Evolutionary conservation across 768 basidiomycete genomes (phyloP).

Genomic region (Termitomyces sp.): DNA sequence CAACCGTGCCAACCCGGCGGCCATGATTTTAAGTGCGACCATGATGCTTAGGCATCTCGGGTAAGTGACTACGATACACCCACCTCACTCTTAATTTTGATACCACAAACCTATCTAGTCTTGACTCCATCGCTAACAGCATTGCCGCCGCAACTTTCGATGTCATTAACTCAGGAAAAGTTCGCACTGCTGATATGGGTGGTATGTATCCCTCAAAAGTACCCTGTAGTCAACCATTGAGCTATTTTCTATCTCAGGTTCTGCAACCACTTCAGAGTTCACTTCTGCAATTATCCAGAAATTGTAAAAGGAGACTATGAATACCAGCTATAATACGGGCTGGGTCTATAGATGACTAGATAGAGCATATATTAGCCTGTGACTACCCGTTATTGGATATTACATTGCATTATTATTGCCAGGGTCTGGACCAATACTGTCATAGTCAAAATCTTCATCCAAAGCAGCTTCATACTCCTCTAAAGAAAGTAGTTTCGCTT

Average conservation of each 20-base stretch:
- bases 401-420: constrained; percentile 3
- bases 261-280: constrained; percentile 91
- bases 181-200: constrained; percentile 93
- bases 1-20: constrained; percentile 94
- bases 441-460: constrained; percentile 45
- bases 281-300: constrained; percentile 89
- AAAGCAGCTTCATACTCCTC: constrained; percentile 53
- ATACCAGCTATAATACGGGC: not conserved
- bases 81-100: not conserved
- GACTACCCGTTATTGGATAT: constrained; percentile 8
- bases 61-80: constrained; percentile 37
- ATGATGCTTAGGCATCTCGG: constrained; percentile 98
- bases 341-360: constrained; percentile 15
- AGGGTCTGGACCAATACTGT: constrained; percentile 32
- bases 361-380: constrained; percentile 16
- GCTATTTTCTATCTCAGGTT: constrained; percentile 44
- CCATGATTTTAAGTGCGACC: constrained; percentile 94
- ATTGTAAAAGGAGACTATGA: constrained; percentile 33
- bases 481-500: constrained; percentile 31
- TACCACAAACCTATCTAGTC: constrained; percentile 42
- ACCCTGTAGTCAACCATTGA: not conserved
- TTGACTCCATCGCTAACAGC: constrained; percentile 89
- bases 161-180: constrained; percentile 83
- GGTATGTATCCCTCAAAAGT: constrained; percentile 50
- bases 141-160: constrained; percentile 92